Percentiles rank a stretch among this genome's conserved stretches.
Evolutionary conservation across 2,329 filamentous ascomycete species (phyloP).

Genomic region (Aspergillus tanneri): DNA sequence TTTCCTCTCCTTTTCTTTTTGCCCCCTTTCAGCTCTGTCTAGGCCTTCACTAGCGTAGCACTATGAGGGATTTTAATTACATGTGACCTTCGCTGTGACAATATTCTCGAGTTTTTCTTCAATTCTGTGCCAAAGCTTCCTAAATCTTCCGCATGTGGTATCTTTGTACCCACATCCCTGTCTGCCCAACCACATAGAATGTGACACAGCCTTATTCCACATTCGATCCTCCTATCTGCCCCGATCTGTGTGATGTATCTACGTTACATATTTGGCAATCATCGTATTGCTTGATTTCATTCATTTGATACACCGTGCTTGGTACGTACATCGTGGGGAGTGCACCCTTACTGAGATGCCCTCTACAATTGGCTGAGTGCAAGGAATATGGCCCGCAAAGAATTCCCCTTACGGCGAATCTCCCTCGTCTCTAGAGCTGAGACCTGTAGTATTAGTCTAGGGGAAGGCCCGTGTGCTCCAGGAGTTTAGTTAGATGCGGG

Average conservation of each 20-base stretch:
- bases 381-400: neutral
- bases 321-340: neutral
- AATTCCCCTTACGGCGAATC: too few relatives aligned
- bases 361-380: too few relatives aligned
- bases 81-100: neutral
- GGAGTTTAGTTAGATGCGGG: constrained; percentile 24
- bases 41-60: constrained; percentile 4
- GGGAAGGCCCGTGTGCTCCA: constrained; percentile 26
- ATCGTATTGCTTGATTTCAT: neutral
- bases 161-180: constrained; percentile 8
- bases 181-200: constrained; percentile 8
- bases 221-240: constrained; percentile 7
- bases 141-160: constrained; percentile 18
- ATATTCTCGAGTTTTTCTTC: neutral
- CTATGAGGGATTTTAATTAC: constrained; percentile 13
- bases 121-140: constrained; percentile 9
- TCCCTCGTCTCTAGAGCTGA: too few relatives aligned
- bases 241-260: constrained; percentile 9
- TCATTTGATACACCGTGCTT: neutral
- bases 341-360: too few relatives aligned
- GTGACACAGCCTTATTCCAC: constrained; percentile 6
- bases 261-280: neutral
- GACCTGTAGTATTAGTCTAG: constrained; percentile 8
- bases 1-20: neutral
- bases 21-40: neutral